Conservation (phyloP, 192 early-diverging fungal species). For the Coemansia sp. region DNA sequence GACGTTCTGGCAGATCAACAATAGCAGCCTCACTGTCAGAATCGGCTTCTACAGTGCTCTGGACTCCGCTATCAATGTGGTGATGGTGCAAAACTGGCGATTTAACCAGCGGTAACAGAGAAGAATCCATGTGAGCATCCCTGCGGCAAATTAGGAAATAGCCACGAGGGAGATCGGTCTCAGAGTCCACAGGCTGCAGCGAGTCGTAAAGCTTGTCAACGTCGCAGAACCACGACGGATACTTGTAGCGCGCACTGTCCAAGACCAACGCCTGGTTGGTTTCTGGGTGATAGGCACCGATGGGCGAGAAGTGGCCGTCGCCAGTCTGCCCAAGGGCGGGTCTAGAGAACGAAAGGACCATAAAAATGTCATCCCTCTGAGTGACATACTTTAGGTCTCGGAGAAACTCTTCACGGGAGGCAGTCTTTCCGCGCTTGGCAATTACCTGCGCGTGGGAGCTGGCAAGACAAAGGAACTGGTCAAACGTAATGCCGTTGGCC, state of each 20-base stretch:
- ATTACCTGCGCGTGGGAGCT: conserved; percentile 79
- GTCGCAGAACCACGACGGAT: conserved; percentile 83
- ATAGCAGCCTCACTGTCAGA: conserved; percentile 3
- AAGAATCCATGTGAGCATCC: conserved; percentile 10
- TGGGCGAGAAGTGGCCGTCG: conserved; percentile 92
- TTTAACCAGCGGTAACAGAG: background rate
- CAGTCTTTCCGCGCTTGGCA: conserved; percentile 66
- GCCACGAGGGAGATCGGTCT: conserved; percentile 77
- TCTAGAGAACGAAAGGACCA: conserved; percentile 87
- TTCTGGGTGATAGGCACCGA: conserved; percentile 78
- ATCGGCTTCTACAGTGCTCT: background rate
- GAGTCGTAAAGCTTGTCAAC: conserved; percentile 74
- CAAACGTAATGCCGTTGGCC: conserved; percentile 83
- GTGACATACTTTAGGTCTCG: conserved; percentile 68
- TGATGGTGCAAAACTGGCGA: conserved; percentile 1
- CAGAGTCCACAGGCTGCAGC: conserved; percentile 75
- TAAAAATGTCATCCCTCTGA: conserved; percentile 69
- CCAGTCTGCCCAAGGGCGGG: conserved; percentile 80
- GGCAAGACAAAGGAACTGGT: conserved; percentile 88
- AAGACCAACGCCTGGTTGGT: conserved; percentile 74
- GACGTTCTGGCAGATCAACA: conserved; percentile 38
- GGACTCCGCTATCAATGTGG: background rate
- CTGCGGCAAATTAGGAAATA: conserved; percentile 73
- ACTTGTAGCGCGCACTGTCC: conserved; percentile 89
- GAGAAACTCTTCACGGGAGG: conserved; percentile 74